Conservation (phyloP, 1,284 basidiomycete genomes). For the Cutaneotrichosporon sp. region DNA sequence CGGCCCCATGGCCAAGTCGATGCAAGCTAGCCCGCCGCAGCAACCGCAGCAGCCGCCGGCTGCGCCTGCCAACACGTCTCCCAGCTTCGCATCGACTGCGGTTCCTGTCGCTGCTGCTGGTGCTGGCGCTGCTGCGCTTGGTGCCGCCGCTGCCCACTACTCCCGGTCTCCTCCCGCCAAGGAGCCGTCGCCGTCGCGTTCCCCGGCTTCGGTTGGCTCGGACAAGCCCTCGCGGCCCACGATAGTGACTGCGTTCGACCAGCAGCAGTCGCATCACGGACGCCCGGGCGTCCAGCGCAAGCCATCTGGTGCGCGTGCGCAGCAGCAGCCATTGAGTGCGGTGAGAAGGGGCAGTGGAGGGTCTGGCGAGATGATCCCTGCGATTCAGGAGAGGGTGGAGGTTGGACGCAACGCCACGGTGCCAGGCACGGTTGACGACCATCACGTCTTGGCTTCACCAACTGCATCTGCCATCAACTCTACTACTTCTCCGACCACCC, state of each 20-base stretch:
- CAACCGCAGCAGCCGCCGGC: not conserved
- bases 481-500: not conserved
- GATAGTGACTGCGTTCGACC: slow-evolving; percentile 3
- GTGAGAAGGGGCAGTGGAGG: not conserved
- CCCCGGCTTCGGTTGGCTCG: not conserved
- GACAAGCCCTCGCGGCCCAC: slow-evolving; percentile 5
- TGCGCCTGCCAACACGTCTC: not conserved
- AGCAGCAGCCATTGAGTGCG: slow-evolving; percentile 5
- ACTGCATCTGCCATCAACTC: not conserved
- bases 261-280: slow-evolving; percentile 1
- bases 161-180: not conserved
- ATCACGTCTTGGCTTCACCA: not conserved
- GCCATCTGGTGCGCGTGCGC: slow-evolving; percentile 12
- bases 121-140: not conserved
- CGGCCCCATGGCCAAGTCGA: not conserved
- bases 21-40: not conserved
- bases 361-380: not conserved
- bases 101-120: not conserved
- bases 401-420: not conserved
- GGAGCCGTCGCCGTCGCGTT: not conserved
- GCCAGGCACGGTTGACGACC: slow-evolving; percentile 3
- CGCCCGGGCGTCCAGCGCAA: slow-evolving; percentile 3
- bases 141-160: not conserved
- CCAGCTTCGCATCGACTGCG: not conserved
- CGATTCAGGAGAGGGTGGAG: slow-evolving; percentile 3